Evolutionary conservation across 352 stramenopile species (phyloP), one percentile per base, ranked within the genome.

Genomic region (Phytophthora constricta): DNA sequence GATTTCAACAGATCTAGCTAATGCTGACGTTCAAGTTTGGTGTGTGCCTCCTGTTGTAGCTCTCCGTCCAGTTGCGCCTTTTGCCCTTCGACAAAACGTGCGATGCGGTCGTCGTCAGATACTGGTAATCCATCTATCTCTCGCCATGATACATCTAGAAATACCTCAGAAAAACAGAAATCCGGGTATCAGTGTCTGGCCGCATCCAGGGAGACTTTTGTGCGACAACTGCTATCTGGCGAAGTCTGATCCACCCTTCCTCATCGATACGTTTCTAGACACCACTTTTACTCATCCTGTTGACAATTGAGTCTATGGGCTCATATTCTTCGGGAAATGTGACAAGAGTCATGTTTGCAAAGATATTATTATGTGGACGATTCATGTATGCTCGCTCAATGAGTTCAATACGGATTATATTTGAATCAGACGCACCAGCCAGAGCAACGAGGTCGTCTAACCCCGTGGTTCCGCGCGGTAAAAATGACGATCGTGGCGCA

Each of bases 321-420:
- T 52, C 45, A 22, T 26, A 52, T 9, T 52, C 22, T 22, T 52
- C 45, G 7, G 11, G 5, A 34, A 52, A 52, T 19, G 33, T 16
- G 4, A 14, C 31, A 34, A 47, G 28, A 8, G 28, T 37, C 11
- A 57, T 57, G 2, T 25, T 22, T 1, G 46, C 50, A 22, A 57
- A 57, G 3, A 22, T 8, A 23, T 10, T 19, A 4, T 34, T 16
- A 8, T 5, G 16, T 2, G 50, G 31, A 0, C 50, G 50, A 31
- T n/a, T 33, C 33, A 57, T 37, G 16, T 57, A 57, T 22, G 50
- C 50, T n/a, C 31, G 28, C 8, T 46, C 50, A 16, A 34, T 20
- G 11, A 23, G 33, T 14, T 57, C 33, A 23, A 47, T 33, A 5
- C 50, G 28, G 4, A 31, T 46, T 1, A 4, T 31, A 13, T 52